A percentile compares a stretch with the other conserved stretches of the same genome.
Conservation (phyloP, 1,284 basidiomycete species). For the Apiotrichum veenhuisii region DNA sequence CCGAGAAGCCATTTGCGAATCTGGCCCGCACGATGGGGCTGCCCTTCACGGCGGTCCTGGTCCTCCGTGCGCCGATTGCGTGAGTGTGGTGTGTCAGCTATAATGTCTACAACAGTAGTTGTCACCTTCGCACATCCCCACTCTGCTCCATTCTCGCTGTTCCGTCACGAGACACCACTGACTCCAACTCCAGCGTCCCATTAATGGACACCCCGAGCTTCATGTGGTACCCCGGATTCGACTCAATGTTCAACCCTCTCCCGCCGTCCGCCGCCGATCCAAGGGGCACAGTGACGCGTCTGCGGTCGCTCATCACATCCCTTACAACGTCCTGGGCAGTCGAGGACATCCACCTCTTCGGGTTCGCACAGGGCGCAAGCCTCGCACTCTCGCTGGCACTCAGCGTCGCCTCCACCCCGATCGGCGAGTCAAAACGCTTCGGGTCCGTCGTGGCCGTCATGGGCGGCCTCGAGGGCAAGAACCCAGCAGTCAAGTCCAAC, state of each 20-base stretch:
- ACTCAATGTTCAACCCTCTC: slow-evolving; percentile 69
- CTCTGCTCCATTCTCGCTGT: too few species aligned
- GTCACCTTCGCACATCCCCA: too few species aligned
- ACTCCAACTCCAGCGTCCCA: neutral
- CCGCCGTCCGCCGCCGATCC: slow-evolving; percentile 60
- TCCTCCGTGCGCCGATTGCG: slow-evolving; percentile 73
- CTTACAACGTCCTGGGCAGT: slow-evolving; percentile 61
- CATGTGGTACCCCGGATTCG: slow-evolving; percentile 82
- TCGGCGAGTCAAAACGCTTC: slow-evolving; percentile 4
- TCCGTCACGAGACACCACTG: too few species aligned
- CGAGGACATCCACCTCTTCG: slow-evolving; percentile 73
- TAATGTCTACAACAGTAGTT: too few species aligned
- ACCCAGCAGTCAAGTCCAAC: slow-evolving; percentile 52
- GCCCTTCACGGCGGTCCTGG: slow-evolving; percentile 78
- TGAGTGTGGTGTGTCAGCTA: too few species aligned
- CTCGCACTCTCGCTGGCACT: slow-evolving; percentile 68
- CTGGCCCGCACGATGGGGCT: slow-evolving; percentile 70
- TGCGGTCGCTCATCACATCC: slow-evolving; percentile 58
- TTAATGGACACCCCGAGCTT: neutral
- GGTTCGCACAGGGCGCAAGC: slow-evolving; percentile 83
- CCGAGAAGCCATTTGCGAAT: slow-evolving; percentile 67
- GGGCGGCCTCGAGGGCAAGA: slow-evolving; percentile 3
- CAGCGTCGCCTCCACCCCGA: slow-evolving; percentile 17
- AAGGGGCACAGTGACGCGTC: slow-evolving; percentile 54
- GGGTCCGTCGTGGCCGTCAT: neutral